Base-by-base conservation (phyloP, 2,329 filamentous ascomycete genomes). In the Nemania serpens region DNA sequence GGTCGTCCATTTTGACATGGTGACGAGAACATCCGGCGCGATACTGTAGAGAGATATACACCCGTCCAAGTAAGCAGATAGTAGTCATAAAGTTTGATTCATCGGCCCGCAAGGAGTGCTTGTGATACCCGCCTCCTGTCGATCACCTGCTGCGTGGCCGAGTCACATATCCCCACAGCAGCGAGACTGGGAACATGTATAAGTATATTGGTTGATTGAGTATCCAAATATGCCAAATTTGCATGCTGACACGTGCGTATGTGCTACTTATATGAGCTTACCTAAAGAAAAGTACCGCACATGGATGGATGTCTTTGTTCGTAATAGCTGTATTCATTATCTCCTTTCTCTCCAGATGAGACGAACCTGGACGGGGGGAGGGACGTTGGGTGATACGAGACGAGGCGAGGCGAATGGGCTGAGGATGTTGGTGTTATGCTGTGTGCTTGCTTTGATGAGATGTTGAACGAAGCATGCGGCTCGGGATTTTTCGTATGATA, bases 71-170 rank as follows among this genome's bases (percentile, higher is more conserved):
- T 34, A 61, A 37, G 55, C 29, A 43, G 5, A 45, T n/a, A 12
- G 18, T 43, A 18, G 45, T 33, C 15, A 43, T 18, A 20, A 12
- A 36, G 9, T 52, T 53, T 20, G 36, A 42, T 29, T 34, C 17
- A 25, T 29, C 52, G 25, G 25, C 25, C 34, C 37, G 37, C 29
- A 52, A 39, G 36, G 58, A 52, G 15, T 10, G 43, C 59, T 58
- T 55, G 55, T 62, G 59, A 62, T 62, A 58, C 42, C 37, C 29
- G 17, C 49, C 53, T 61, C 54, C 48, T 52, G 18, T 50, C 46
- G 34, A 59, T 59, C 55, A 59, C 22, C 39, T 62, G 51, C 20
- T 52, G 13, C 43, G 50, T 46, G 52, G 43, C 50, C 18, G 41
- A 43, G 55, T 59, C 50, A 62, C 55, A 39, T 25, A 15, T 49